Conservation (phyloP, 306 rosid species). For the Oxytropis ochrocephala region DNA sequence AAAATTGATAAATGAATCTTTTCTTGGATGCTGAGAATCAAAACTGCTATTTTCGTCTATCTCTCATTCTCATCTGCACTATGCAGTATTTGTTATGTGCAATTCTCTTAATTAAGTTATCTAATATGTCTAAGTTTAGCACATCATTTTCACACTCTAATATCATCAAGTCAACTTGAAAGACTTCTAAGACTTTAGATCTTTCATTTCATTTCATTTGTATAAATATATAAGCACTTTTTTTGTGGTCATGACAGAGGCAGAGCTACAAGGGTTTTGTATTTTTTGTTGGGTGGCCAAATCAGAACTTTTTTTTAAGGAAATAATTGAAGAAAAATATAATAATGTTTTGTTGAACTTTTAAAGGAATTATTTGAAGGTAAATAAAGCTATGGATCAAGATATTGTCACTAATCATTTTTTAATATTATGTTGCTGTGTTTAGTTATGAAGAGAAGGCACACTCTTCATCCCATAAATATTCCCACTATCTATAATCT, state of each 20-base stretch:
- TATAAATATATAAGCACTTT: neutral
- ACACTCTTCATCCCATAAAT: neutral
- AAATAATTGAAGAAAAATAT: neutral
- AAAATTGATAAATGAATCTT: too few relatives aligned
- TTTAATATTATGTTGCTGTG: neutral
- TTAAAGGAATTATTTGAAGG: neutral
- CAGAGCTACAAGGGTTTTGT: neutral
- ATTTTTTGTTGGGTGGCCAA: neutral
- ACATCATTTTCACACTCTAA: neutral
- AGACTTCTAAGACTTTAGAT: neutral
- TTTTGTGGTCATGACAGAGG: neutral
- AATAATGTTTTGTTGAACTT: too few relatives aligned
- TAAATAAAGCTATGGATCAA: neutral
- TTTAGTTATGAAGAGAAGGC: neutral
- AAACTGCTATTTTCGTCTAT: neutral
- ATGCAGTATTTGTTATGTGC: neutral
- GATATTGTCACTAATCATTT: neutral
- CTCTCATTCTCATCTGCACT: neutral
- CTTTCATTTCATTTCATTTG: constrained; percentile 8
- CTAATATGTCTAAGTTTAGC: neutral
- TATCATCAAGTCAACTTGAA: neutral
- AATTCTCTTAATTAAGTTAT: neutral
- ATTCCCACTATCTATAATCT: too few relatives aligned
- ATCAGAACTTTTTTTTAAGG: neutral
- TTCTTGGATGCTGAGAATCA: too few relatives aligned